Conservation (phyloP, 306 rosid genomes). For the Amphicarpaea edgeworthii region DNA sequence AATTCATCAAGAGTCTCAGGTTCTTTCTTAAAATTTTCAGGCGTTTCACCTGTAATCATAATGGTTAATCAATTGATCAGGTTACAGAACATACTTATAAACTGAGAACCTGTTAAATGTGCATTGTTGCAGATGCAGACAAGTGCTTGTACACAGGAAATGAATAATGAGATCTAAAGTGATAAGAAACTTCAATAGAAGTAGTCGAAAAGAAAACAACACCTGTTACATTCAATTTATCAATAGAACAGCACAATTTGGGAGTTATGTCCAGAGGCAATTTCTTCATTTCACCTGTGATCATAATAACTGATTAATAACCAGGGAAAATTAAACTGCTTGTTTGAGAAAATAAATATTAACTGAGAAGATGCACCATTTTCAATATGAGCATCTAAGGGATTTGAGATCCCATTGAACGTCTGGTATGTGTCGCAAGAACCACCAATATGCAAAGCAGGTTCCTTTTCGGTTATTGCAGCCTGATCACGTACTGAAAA, state of each 20-base stretch:
- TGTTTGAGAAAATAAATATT: not conserved
- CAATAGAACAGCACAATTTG: conserved; percentile 32
- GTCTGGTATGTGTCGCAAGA: conserved; percentile 29
- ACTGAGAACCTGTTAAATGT: not conserved
- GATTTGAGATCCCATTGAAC: conserved; percentile 13
- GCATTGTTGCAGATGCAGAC: not conserved
- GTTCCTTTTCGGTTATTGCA: conserved; percentile 11
- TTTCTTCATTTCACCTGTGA: conserved; percentile 50
- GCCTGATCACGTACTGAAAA: conserved; percentile 48
- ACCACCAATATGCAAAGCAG: conserved; percentile 27
- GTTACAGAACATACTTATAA: not conserved
- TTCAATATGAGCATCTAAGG: conserved; percentile 15
- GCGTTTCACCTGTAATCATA: conserved; percentile 50
- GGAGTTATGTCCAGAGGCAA: conserved; percentile 42
- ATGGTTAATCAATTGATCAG: conserved; percentile 17
- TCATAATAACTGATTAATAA: conserved; percentile 16
- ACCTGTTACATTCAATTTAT: conserved; percentile 36
- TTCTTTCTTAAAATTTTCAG: conserved; percentile 47
- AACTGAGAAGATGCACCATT: conserved; percentile 24
- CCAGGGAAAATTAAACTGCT: conserved; percentile 9
- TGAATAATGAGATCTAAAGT: conserved; percentile 1
- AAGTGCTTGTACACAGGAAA: not conserved
- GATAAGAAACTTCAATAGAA: conserved; percentile 24
- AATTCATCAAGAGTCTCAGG: conserved; percentile 33
- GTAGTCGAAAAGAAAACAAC: conserved; percentile 8